Conservation (phyloP, 2,329 filamentous ascomycete species). For the Aureobasidium sp. region DNA sequence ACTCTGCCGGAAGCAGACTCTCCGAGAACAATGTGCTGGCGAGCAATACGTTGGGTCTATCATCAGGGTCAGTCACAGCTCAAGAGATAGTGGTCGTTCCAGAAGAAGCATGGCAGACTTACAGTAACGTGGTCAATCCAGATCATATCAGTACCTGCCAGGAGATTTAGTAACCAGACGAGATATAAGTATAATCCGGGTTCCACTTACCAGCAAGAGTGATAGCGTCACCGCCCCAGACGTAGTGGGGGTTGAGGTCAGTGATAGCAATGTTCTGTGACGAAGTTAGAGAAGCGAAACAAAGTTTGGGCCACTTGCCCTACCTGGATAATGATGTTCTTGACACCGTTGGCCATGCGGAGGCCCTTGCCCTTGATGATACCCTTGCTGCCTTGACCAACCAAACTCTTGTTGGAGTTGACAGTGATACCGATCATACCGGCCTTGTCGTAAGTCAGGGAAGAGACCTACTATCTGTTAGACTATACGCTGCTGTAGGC, state of each 20-base stretch:
- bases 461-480: background rate
- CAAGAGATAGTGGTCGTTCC: constrained; percentile 20
- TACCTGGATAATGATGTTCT: constrained; percentile 26
- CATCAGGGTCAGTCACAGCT: background rate
- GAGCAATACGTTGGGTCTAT: constrained; percentile 44
- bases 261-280: constrained; percentile 27
- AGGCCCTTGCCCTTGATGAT: constrained; percentile 32
- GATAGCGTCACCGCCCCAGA: constrained; percentile 27
- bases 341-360: constrained; percentile 22
- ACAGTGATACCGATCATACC: constrained; percentile 35
- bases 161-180: background rate
- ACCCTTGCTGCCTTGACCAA: constrained; percentile 28
- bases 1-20: constrained; percentile 45
- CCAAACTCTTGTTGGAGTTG: constrained; percentile 30
- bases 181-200: no score
- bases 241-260: constrained; percentile 23
- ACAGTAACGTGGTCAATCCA: background rate
- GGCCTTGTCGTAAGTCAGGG: constrained; percentile 40
- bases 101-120: no score
- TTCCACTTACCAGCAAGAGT: constrained; percentile 19
- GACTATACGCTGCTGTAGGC: background rate
- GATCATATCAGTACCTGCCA: constrained; percentile 1
- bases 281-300: background rate
- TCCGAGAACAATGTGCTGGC: constrained; percentile 53
- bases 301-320: no score